phyloP scores from a whole-genome alignment of 768 basidiomycete species.

The Pleurotus pulmonarius region DNA sequence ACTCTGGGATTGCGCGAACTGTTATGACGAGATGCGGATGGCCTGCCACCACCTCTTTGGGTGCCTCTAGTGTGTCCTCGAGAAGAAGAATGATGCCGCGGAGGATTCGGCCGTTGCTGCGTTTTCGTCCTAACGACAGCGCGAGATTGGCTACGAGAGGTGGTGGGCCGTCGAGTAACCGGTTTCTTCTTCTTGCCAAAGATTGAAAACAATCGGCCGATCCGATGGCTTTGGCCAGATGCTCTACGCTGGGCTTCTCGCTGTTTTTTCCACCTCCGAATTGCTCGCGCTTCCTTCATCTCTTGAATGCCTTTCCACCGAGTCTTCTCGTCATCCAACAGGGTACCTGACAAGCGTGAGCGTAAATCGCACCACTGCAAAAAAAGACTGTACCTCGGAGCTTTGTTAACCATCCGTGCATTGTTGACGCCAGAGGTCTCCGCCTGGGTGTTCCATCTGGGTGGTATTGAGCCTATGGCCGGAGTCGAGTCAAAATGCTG shows the following conservation, averaged over 20 bases:
- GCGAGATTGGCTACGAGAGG: constrained; percentile 1
- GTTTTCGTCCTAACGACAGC: constrained; percentile 4
- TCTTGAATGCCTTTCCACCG: constrained; percentile 65
- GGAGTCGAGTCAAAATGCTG: neutral
- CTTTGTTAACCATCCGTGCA: constrained; percentile 81
- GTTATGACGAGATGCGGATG: constrained; percentile 1
- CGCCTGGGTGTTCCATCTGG: constrained; percentile 40
- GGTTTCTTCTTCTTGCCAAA: constrained; percentile 8
- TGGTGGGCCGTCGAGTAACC: neutral
- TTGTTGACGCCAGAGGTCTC: constrained; percentile 48
- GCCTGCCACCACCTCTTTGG: neutral
- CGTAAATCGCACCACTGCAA: neutral
- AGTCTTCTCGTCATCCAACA: constrained; percentile 57
- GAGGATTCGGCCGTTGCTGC: constrained; percentile 1
- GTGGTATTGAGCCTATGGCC: constrained; percentile 28
- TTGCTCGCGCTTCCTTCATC: constrained; percentile 51
- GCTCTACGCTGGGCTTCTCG: constrained; percentile 14
- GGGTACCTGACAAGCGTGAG: constrained; percentile 48
- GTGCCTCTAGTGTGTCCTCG: neutral
- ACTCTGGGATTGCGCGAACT: constrained; percentile 2
- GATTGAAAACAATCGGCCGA: constrained; percentile 11
- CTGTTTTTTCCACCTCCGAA: constrained; percentile 19
- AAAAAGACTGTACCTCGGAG: constrained; percentile 22
- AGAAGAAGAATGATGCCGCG: neutral
- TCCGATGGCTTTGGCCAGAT: constrained; percentile 12